Percentiles rank a stretch among this genome's conserved stretches.
phyloP scores from a whole-genome alignment of 768 basidiomycete species.

The Phlebiopsis gigantea region DNA sequence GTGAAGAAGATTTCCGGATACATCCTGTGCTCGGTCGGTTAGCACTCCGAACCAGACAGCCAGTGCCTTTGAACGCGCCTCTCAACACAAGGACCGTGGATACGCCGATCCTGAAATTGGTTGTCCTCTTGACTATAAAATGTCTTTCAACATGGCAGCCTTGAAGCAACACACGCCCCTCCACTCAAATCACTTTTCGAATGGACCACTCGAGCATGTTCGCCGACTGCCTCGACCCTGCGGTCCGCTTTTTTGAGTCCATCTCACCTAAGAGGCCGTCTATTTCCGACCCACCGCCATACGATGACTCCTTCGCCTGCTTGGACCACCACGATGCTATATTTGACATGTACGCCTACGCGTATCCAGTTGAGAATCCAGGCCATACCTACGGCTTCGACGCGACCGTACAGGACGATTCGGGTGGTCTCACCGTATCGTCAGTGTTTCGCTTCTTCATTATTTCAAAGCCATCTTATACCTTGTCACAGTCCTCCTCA shows the following conservation, averaged over 20 bases:
- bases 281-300: neutral
- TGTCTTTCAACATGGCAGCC: neutral
- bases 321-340: too few species aligned
- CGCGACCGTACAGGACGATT: neutral
- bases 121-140: neutral
- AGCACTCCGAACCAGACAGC: neutral
- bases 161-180: neutral
- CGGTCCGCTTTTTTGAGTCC: neutral
- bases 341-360: too few species aligned
- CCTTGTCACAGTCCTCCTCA: neutral
- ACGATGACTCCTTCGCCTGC: neutral
- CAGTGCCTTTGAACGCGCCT: neutral
- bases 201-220: neutral
- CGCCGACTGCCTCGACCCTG: neutral
- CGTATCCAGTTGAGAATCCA: too few species aligned
- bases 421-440: neutral
- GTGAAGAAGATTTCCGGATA: neutral
- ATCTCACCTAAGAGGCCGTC: neutral
- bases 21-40: neutral
- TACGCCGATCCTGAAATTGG: neutral
- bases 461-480: neutral
- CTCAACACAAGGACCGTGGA: conserved; percentile 1
- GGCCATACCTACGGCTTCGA: too few species aligned
- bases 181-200: neutral
- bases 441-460: neutral